Evolutionary conservation across 768 basidiomycete genomes (phyloP).

Genomic region (Hydnomerulius pinastri): DNA sequence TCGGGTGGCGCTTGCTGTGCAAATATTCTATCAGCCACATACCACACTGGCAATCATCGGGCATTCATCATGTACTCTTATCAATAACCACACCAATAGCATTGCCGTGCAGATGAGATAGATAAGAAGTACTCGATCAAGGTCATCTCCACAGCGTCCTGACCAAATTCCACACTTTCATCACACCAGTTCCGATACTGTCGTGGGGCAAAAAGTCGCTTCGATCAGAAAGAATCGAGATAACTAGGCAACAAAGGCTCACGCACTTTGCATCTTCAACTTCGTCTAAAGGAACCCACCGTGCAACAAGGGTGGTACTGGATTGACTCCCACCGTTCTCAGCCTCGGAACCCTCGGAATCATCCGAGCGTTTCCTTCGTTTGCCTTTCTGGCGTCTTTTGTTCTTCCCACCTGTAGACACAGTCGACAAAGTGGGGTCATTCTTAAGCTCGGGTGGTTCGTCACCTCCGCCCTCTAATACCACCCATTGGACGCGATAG

Average conservation of each 20-base stretch:
- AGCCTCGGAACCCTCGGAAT: slow-evolving; percentile 13
- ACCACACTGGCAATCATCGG: neutral
- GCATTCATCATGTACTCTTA: slow-evolving; percentile 1
- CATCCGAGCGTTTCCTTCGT: slow-evolving; percentile 10
- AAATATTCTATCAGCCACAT: neutral
- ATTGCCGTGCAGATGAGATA: slow-evolving; percentile 2
- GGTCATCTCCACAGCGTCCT: slow-evolving; percentile 30
- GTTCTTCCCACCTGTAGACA: slow-evolving; percentile 8
- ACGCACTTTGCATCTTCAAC: slow-evolving; percentile 66
- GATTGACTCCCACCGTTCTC: neutral
- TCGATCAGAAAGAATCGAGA: neutral
- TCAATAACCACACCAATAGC: neutral
- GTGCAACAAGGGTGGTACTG: slow-evolving; percentile 22
- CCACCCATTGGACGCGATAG: slow-evolving; percentile 73
- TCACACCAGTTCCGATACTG: slow-evolving; percentile 74
- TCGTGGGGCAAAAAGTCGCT: neutral
- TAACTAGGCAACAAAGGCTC: neutral
- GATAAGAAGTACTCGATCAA: neutral
- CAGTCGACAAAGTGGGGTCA: slow-evolving; percentile 1
- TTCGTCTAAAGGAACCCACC: slow-evolving; percentile 57
- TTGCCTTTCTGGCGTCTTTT: slow-evolving; percentile 11
- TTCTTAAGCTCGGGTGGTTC: slow-evolving; percentile 41
- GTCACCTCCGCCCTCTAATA: slow-evolving; percentile 56
- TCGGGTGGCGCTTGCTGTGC: neutral
- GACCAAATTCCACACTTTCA: slow-evolving; percentile 71